Evolutionary conservation across 169 alveolate species (phyloP), one percentile per base, ranked within the genome.

Genomic region (Theileria orientalis): DNA sequence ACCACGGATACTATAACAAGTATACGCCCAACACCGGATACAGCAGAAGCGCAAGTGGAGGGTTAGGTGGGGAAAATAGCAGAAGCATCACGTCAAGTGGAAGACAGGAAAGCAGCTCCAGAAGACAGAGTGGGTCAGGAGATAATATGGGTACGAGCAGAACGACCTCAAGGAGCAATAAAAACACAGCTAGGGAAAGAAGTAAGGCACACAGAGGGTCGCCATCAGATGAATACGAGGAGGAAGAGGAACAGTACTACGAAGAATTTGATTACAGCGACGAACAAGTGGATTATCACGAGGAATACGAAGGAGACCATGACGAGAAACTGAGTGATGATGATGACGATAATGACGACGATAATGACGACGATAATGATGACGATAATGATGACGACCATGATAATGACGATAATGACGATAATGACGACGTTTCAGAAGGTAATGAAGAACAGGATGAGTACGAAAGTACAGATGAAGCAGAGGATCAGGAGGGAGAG

Each of bases 1-100:
- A 33, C 14, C 49, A 76, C 23, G 89, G 87, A 21, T 77, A 69
- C 61, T 66, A 73, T 5, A 73, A 74, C 32, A 59, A 37, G 44
- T 9, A n/a, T 9, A 37, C 44, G 9, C 44, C 44, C 44, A 37
- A 37, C 9, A 37, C 9, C 60, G 8, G 37, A 60, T 40, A 41
- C 33, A n/a, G 64, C 69, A 35, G 54, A 76, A 40, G 54, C 49
- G 33, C 46, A 25, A 23, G 54, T 49, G 14, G 41, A 32, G 16
- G 40, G 23, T n/a, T 30, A 41, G 32, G 5, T 37, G 44, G 44
- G 60, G 2, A 42, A 64, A 67, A 25, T 40, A 23, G 46, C 47
- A 35, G 29, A 35, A n/a, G 32, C 56, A 68, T 44, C 64, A 42
- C 46, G 60, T 33, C 54, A 71, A 16, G 42, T 42, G 59, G 40